Conservation (phyloP, 441 rosid species). For the Biscutella laevigata region DNA sequence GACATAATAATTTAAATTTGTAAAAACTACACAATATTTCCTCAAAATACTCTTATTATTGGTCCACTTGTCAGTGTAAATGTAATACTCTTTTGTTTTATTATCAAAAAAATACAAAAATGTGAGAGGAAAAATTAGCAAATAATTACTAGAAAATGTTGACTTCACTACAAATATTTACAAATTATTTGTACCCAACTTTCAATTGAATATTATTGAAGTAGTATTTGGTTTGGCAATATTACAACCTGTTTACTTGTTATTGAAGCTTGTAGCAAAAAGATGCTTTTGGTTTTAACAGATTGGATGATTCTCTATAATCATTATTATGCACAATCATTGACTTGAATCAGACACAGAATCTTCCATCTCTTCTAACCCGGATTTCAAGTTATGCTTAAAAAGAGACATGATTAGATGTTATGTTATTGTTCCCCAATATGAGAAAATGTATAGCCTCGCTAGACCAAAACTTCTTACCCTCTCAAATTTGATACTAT, state of each 20-base stretch:
- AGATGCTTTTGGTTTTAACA: too few species aligned
- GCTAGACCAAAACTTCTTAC: too few species aligned
- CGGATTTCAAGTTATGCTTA: too few species aligned
- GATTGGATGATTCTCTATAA: slow-evolving; percentile 15
- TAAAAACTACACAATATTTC: slow-evolving; percentile 8
- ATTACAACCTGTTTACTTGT: slow-evolving; percentile 16
- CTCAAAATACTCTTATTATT: neutral
- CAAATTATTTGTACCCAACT: neutral
- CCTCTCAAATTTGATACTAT: too few species aligned
- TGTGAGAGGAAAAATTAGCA: neutral
- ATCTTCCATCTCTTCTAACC: neutral
- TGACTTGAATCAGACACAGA: slow-evolving; percentile 1
- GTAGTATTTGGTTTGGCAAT: neutral
- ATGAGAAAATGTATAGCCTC: too few species aligned
- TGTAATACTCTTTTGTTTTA: neutral
- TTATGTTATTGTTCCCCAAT: too few species aligned
- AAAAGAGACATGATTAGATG: too few species aligned
- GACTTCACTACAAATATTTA: slow-evolving; percentile 16
- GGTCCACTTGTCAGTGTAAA: slow-evolving; percentile 18
- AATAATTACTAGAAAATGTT: neutral
- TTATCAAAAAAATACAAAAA: neutral
- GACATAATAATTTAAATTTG: slow-evolving; percentile 12
- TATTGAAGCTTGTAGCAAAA: neutral
- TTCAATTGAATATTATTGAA: too few species aligned
- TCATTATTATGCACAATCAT: slow-evolving; percentile 17